phyloP scores from a whole-genome alignment of 805 yeast genomes.

The Kodamaea jinghongensis region DNA sequence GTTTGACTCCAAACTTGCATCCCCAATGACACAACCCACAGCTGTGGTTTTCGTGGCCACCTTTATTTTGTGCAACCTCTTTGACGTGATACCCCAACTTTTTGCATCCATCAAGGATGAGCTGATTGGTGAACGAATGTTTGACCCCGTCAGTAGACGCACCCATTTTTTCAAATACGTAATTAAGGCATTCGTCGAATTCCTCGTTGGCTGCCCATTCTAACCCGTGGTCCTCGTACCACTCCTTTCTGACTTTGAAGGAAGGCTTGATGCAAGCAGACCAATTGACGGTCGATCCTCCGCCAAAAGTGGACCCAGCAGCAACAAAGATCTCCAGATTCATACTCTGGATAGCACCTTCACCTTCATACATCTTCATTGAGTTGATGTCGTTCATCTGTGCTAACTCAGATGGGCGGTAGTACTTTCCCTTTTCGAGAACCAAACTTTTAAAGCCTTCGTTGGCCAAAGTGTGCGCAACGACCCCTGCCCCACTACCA shows the following conservation, averaged over 20 bases:
- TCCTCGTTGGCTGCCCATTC: slow-evolving; percentile 44
- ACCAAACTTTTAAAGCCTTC: slow-evolving; percentile 45
- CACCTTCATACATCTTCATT: slow-evolving; percentile 36
- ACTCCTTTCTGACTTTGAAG: slow-evolving; percentile 48
- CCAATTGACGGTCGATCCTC: slow-evolving; percentile 60
- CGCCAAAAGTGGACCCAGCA: slow-evolving; percentile 57
- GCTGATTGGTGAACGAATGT: slow-evolving; percentile 46
- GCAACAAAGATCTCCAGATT: slow-evolving; percentile 36
- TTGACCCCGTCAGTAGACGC: slow-evolving; percentile 34
- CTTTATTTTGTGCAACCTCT: slow-evolving; percentile 47
- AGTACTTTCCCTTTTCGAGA: slow-evolving; percentile 51
- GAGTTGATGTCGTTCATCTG: slow-evolving; percentile 38
- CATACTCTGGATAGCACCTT: slow-evolving; percentile 33
- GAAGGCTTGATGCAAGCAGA: slow-evolving; percentile 51
- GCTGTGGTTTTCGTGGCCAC: slow-evolving; percentile 39
- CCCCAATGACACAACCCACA: slow-evolving; percentile 52
- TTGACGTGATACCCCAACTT: slow-evolving; percentile 44
- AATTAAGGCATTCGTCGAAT: slow-evolving; percentile 45
- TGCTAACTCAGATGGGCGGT: slow-evolving; percentile 30
- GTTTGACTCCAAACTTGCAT: slow-evolving; percentile 49
- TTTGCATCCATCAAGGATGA: slow-evolving; percentile 41
- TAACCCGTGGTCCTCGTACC: slow-evolving; percentile 45
- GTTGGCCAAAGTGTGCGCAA: slow-evolving; percentile 43
- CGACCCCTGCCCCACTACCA: slow-evolving; percentile 55
- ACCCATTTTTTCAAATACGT: slow-evolving; percentile 49